These are phyloP conservation scores for Trametes polyzona DNA, from an alignment of 1,284 basidiomycete genomes.

Conservation along the genomic window DNA sequence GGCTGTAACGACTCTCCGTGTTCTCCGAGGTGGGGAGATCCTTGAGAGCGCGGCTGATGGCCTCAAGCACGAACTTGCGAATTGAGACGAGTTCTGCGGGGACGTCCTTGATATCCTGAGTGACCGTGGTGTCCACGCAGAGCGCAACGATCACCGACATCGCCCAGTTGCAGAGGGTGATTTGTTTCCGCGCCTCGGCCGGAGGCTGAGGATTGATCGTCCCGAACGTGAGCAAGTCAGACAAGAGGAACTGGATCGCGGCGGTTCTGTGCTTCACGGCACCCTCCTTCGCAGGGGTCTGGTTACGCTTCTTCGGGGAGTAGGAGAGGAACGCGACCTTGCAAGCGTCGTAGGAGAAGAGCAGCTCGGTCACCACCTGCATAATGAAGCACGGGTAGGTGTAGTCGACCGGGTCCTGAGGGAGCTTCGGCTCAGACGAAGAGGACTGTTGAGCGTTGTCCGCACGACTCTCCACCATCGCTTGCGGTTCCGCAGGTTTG, in stretches of 20 bases:
- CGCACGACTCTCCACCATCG: neutral
- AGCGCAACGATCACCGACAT: slow-evolving; percentile 92
- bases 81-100: slow-evolving; percentile 81
- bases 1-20: slow-evolving; percentile 84
- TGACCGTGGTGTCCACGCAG: slow-evolving; percentile 79
- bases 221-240: slow-evolving; percentile 80
- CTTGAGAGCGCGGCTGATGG: slow-evolving; percentile 85
- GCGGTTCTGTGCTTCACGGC: slow-evolving; percentile 58
- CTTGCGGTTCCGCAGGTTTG: neutral
- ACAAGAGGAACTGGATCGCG: slow-evolving; percentile 78
- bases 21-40: slow-evolving; percentile 73
- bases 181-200: slow-evolving; percentile 55
- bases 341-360: slow-evolving; percentile 93
- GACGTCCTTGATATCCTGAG: slow-evolving; percentile 76
- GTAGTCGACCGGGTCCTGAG: slow-evolving; percentile 41
- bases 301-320: slow-evolving; percentile 67
- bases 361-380: slow-evolving; percentile 89
- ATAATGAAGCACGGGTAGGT: slow-evolving; percentile 88
- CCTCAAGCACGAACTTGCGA: slow-evolving; percentile 90
- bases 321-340: slow-evolving; percentile 88
- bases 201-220: slow-evolving; percentile 65
- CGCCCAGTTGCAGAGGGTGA: slow-evolving; percentile 84
- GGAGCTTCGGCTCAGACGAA: slow-evolving; percentile 5
- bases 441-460: slow-evolving; percentile 1
- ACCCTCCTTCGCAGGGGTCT: slow-evolving; percentile 65